Conservation (phyloP, 306 rosid species). For the Inga leiocalycina region DNA sequence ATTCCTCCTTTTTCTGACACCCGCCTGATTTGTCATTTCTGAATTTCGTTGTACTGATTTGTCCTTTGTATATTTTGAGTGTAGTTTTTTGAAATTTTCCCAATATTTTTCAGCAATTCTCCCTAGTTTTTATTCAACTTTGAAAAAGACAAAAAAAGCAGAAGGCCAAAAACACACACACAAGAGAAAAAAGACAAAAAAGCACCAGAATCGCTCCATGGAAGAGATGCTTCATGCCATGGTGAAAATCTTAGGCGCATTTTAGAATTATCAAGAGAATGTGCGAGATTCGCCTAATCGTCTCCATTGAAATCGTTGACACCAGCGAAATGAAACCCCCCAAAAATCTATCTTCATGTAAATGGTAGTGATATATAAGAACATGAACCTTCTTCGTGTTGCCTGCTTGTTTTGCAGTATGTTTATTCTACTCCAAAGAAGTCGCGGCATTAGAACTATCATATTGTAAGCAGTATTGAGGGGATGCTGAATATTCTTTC, state of each 20-base stretch:
- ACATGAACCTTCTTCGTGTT: not conserved
- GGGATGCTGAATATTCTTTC: not conserved
- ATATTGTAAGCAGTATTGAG: no score
- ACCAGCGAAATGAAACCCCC: not conserved
- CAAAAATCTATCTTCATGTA: not conserved
- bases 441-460: not conserved
- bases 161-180: no score
- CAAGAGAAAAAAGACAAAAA: not conserved
- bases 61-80: no score
- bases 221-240: not conserved
- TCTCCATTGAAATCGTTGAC: not conserved
- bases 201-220: not conserved
- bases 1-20: no score
- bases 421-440: not conserved
- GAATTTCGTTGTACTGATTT: no score
- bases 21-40: no score
- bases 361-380: not conserved
- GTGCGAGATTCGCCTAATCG: not conserved
- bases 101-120: no score
- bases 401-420: not conserved
- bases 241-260: not conserved
- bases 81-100: no score
- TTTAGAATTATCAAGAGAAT: not conserved
- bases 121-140: no score
- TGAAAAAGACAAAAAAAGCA: no score